Evolutionary conservation across 2,329 filamentous ascomycete species (phyloP).

Genomic region (Pseudodiploospora longispora): DNA sequence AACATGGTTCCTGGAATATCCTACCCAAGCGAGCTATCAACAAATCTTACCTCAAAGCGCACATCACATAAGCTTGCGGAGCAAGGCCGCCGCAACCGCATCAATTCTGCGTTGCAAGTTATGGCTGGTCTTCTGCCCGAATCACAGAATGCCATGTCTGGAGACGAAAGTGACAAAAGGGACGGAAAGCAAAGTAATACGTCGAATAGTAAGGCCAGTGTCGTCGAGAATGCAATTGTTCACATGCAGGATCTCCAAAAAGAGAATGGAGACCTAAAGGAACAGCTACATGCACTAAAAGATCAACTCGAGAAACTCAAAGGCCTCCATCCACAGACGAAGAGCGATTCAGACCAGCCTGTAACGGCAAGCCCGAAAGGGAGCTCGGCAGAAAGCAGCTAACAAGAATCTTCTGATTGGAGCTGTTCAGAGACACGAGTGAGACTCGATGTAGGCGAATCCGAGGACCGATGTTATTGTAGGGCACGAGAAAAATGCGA

Average conservation of each 20-base stretch:
- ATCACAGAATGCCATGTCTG: conserved; percentile 28
- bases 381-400: too few relatives aligned
- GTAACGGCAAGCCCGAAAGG: too few relatives aligned
- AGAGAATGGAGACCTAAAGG: conserved; percentile 62
- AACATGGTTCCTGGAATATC: conserved; percentile 83
- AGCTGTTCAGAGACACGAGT: too few relatives aligned
- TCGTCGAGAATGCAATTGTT: conserved; percentile 93
- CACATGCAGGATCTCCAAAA: conserved; percentile 83
- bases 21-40: conserved; percentile 84
- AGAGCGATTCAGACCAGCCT: too few relatives aligned
- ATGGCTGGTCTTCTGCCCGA: conserved; percentile 80
- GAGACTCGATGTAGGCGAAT: too few relatives aligned
- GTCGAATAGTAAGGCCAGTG: conserved; percentile 86
- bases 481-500: too few relatives aligned
- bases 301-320: conserved; percentile 22
- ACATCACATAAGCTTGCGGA: conserved; percentile 98
- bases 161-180: conserved; percentile 40
- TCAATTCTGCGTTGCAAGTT: conserved; percentile 87
- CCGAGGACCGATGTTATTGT: too few relatives aligned
- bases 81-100: conserved; percentile 88
- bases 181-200: conserved; percentile 40
- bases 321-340: not conserved
- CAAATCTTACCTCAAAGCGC: conserved; percentile 89
- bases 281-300: conserved; percentile 39
- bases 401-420: too few relatives aligned